These are phyloP conservation scores for Ceratobasidium theobromae DNA, from an alignment of 1,284 basidiomycete species.

Conservation along the genomic window DNA sequence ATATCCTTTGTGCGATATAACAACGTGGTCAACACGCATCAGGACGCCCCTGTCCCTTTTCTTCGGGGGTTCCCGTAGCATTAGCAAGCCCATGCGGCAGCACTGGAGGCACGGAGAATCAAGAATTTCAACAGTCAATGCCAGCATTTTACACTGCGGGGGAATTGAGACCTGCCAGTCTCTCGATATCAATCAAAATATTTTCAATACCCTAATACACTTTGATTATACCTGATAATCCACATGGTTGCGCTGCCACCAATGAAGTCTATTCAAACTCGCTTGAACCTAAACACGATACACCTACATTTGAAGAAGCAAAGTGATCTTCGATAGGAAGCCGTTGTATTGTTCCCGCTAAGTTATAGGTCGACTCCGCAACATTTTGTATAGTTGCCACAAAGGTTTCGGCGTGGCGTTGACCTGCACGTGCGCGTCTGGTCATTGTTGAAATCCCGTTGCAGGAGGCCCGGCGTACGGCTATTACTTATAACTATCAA, in stretches of 20 bases:
- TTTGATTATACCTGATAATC: constrained; percentile 13
- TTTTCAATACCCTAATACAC: constrained; percentile 26
- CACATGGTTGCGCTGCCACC: neutral
- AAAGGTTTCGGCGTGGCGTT: neutral
- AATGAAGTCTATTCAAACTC: neutral
- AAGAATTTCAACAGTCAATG: constrained; percentile 10
- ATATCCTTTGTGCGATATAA: neutral
- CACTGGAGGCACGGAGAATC: neutral
- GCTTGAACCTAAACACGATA: neutral
- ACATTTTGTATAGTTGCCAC: neutral
- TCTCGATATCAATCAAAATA: constrained; percentile 12
- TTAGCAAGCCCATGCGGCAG: constrained; percentile 23
- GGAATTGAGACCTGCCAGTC: neutral
- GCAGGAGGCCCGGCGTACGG: no score
- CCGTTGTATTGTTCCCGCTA: neutral
- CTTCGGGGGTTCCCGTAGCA: constrained; percentile 24
- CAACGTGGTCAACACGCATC: constrained; percentile 31
- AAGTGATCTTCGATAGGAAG: neutral
- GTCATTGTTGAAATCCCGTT: neutral
- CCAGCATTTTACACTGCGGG: neutral
- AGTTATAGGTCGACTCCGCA: neutral
- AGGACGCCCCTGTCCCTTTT: constrained; percentile 5
- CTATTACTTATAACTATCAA: no score
- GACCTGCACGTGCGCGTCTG: neutral
- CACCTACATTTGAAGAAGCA: neutral